Evolutionary conservation across 108 stramenopile species (phyloP).

Genomic region (Licmophora abbreviata): DNA sequence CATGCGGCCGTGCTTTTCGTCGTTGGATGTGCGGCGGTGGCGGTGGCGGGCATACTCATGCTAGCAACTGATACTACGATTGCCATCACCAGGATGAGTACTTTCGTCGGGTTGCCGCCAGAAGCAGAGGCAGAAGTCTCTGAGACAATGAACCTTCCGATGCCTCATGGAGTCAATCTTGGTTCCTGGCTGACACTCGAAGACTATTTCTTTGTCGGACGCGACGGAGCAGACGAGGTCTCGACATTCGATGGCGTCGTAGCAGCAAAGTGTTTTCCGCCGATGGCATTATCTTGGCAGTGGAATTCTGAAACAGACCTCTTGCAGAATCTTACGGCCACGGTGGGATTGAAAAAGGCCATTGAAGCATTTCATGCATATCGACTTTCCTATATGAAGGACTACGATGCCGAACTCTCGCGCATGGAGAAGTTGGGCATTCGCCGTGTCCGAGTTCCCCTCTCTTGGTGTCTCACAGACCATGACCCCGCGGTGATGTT

Average conservation of each 20-base stretch:
- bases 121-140: no score
- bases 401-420: constrained; percentile 45
- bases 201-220: constrained; percentile 69
- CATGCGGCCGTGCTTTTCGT: no score
- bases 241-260: constrained; percentile 41
- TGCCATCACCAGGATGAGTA: no score
- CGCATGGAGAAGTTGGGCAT: constrained; percentile 42
- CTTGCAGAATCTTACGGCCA: constrained; percentile 24
- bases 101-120: no score
- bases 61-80: no score
- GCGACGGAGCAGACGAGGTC: constrained; percentile 55
- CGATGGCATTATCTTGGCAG: constrained; percentile 42
- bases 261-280: constrained; percentile 56
- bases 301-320: constrained; percentile 78
- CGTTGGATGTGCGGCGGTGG: no score
- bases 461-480: constrained; percentile 71
- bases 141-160: no score
- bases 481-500: constrained; percentile 33
- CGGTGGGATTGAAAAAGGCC: constrained; percentile 24
- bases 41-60: no score
- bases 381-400: constrained; percentile 45
- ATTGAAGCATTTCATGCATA: constrained; percentile 48
- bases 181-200: constrained; percentile 74
- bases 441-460: constrained; percentile 46
- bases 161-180: constrained; percentile 62